Base-by-base conservation (phyloP, 2,329 filamentous ascomycete species). In the Fusarium mundagurra region DNA sequence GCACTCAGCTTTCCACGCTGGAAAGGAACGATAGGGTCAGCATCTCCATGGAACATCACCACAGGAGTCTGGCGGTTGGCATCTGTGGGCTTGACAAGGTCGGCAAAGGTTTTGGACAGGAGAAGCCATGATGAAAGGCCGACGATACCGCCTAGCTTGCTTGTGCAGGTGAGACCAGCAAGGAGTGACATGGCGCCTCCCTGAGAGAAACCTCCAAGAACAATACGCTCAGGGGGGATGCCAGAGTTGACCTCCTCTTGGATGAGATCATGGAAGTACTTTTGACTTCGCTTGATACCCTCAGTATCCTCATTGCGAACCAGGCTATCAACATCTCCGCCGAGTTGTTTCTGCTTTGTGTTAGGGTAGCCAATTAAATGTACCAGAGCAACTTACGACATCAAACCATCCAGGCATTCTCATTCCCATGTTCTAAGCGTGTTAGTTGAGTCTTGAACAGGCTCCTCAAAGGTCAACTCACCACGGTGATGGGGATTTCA, bases 361-460 rank as follows among this genome's bases (percentile, higher is more conserved):
- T 68, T 55, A 71, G 71, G 64, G 13, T 31, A 11, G 14, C 51
- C 43, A 41, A 31, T 10, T 27, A 39, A 13, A 14, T 13, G 27
- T 6, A 31, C 18, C 10, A 33, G 41, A 6, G 24, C 24, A 14
- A 78, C 83, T 71, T 84, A 93, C 90, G 81, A 96, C 92, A 78
- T 96, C 93, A 82, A 94, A 96, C 94, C 94, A 96, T 31, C 92
- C 95, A 4, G 95, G 94, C 94, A 98, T 97, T 33, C 54, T 67
- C 77, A 79, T 79, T 33, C 77, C 77, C 66, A 73, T 72, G 59
- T 79, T 79, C 77, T 79, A 33, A n/a, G 24, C n/a, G 27, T 65
- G 58, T 79, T 55, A 78, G 74, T 63, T 31, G 24, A 38, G 13
- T 34, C 48, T 38, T 20, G 9, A 22, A 20, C 7, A 50, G 41